phyloP scores from a whole-genome alignment of 2,329 filamentous ascomycete genomes.

The Talaromyces islandicus region DNA sequence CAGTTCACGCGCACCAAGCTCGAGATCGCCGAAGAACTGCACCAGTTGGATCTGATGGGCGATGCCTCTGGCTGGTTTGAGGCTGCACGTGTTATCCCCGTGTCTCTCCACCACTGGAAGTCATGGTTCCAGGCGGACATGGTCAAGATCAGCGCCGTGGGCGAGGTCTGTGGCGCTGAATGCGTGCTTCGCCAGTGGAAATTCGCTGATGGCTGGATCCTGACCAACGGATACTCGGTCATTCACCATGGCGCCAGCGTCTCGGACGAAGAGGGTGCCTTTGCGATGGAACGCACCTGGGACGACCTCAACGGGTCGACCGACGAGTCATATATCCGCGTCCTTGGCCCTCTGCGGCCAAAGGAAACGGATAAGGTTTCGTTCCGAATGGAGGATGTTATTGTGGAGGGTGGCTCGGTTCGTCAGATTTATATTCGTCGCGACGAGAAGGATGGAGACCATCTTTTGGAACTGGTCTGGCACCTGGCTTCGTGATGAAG shows the following conservation, averaged over 20 bases:
- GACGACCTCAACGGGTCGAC: conserved; percentile 37
- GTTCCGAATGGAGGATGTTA: conserved; percentile 44
- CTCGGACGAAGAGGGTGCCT: conserved; percentile 29
- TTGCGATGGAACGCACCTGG: conserved; percentile 51
- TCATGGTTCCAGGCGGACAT: conserved; percentile 51
- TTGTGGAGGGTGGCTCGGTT: conserved; percentile 39
- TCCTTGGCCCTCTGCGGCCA: conserved; percentile 47
- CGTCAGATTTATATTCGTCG: conserved; percentile 53
- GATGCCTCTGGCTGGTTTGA: conserved; percentile 58
- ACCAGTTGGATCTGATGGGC: conserved; percentile 52
- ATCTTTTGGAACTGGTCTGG: conserved; percentile 37
- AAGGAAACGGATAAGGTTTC: conserved; percentile 47
- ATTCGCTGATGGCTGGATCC: conserved; percentile 41
- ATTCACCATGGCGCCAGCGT: conserved; percentile 42
- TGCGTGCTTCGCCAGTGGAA: conserved; percentile 55
- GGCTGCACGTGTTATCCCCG: conserved; percentile 44
- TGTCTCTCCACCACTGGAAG: conserved; percentile 60
- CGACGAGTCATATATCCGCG: conserved; percentile 44
- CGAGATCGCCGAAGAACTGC: conserved; percentile 50
- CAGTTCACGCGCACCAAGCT: conserved; percentile 49
- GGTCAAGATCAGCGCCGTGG: conserved; percentile 44
- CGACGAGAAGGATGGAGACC: conserved; percentile 33
- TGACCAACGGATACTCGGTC: conserved; percentile 57
- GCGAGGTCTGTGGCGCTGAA: conserved; percentile 48
- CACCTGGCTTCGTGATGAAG: conserved; percentile 10